These are phyloP conservation scores for Cicer pinnatifidum DNA, from an alignment of 306 rosid species.

Conservation along the genomic window DNA sequence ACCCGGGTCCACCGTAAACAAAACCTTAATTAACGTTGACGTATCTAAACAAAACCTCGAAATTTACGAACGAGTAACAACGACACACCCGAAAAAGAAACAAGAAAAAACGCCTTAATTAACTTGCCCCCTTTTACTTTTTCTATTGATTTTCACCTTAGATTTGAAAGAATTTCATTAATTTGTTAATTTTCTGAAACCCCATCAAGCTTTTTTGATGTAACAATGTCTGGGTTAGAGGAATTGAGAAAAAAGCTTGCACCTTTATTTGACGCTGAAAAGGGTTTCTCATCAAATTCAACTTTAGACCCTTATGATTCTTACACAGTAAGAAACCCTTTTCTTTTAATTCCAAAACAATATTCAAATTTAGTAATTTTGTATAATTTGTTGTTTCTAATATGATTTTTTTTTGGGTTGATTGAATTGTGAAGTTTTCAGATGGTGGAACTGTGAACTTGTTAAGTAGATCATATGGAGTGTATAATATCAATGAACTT, in stretches of 20 bases:
- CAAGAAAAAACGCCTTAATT: not conserved
- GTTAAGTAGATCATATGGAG: conserved; percentile 88
- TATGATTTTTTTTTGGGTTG: not conserved
- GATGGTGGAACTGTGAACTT: conserved; percentile 91
- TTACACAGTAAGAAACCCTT: conserved; percentile 62
- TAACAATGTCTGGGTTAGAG: conserved; percentile 83
- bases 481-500: conserved; percentile 86
- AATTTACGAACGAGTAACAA: too few species aligned
- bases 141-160: too few species aligned
- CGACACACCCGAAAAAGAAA: too few species aligned
- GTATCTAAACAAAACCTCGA: too few species aligned
- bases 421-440: conserved; percentile 62
- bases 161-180: conserved; percentile 3
- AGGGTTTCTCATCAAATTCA: conserved; percentile 69
- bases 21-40: too few species aligned
- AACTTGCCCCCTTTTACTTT: too few species aligned
- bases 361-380: not conserved
- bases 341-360: not conserved
- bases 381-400: not conserved
- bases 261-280: conserved; percentile 65
- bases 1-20: too few species aligned
- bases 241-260: conserved; percentile 85
- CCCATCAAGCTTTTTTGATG: conserved; percentile 10
- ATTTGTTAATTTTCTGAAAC: not conserved
- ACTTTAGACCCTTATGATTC: conserved; percentile 81